Evolutionary conservation across 352 stramenopile genomes (phyloP), one percentile per base, ranked within the genome.

Genomic region (Phytophthora quininea): DNA sequence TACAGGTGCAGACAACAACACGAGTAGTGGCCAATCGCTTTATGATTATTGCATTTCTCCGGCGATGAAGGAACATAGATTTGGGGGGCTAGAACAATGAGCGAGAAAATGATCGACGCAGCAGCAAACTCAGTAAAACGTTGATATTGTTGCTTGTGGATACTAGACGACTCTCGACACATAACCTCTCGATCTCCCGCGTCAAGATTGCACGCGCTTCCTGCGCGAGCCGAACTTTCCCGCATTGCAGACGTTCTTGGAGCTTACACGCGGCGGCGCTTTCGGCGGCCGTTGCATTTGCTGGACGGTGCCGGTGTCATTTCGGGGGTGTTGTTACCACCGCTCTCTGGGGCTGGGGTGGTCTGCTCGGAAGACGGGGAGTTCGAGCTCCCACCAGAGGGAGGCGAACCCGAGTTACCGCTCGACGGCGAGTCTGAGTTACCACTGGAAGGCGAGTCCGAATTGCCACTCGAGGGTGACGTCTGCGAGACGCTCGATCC

Each of bases 271-370:
- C 19, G 19, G 19, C 19, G 19, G 19, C 64, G 64, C 29, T 51
- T 58, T 6, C 64, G 64, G 29, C 58, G 58, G 46, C 62, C 51
- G 24, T 69, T 73, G 59, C 66, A 73, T 11, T 69, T 73, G 60
- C 60, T 69, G 42, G 47, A 64, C 50, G 66, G 60, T 4, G 66
- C 60, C 11, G 64, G 58, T 1, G 64, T 43, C 51, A 67, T 54
- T 42, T 67, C 64, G 0, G 65, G 58, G 2, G 64, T 68, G 19
- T 24, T 12, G 38, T 46, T 14, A 15, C 38, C 38, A 15, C 38
- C 38, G 38, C 38, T 46, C 47, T 64, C 46, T 29, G 48, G 58
- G n/a, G 58, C 38, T 8, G 58, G 58, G n/a, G 57, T 64, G 12
- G 43, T 29, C 14, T 49, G 2, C 9, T 12, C 4, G 11, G 61